Evolutionary conservation across 805 yeast species (phyloP).

Genomic region (Komagataella pseudopastoris): DNA sequence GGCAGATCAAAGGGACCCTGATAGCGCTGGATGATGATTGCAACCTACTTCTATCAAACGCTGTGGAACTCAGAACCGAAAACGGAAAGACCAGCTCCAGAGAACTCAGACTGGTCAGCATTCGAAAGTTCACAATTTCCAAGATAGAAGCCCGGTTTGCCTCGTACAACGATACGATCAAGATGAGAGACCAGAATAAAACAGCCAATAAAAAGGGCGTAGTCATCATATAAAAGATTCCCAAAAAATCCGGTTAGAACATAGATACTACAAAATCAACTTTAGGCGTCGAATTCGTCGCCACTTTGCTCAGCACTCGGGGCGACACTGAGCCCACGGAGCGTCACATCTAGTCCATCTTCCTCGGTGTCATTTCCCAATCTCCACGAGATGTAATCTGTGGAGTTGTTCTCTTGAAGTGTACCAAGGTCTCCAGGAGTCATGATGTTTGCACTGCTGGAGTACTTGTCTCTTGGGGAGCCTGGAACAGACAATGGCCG

Average conservation of each 20-base stretch:
- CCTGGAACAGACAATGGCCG: constrained; percentile 97
- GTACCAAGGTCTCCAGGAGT: constrained; percentile 99
- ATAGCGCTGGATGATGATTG: constrained; percentile 30
- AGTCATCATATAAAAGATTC: not conserved
- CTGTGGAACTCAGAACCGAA: constrained; percentile 13
- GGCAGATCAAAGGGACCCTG: constrained; percentile 21
- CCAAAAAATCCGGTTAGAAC: not conserved
- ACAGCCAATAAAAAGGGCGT: not conserved
- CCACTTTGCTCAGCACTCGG: constrained; percentile 12
- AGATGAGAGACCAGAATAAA: constrained; percentile 1
- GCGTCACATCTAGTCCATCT: constrained; percentile 16
- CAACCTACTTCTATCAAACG: constrained; percentile 26
- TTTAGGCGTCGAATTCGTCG: not conserved
- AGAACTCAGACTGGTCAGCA: constrained; percentile 39
- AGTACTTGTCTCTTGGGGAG: constrained; percentile 66
- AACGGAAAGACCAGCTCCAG: constrained; percentile 11
- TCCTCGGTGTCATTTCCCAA: constrained; percentile 27
- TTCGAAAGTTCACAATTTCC: constrained; percentile 27
- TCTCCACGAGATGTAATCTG: constrained; percentile 60
- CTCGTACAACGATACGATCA: constrained; percentile 8
- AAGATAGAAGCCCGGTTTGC: constrained; percentile 13
- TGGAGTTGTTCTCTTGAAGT: constrained; percentile 78
- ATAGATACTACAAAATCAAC: not conserved
- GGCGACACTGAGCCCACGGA: constrained; percentile 22
- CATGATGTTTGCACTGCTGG: constrained; percentile 50